phyloP scores from a whole-genome alignment of 2,329 filamentous ascomycete genomes.

The Boeremia exigua region DNA sequence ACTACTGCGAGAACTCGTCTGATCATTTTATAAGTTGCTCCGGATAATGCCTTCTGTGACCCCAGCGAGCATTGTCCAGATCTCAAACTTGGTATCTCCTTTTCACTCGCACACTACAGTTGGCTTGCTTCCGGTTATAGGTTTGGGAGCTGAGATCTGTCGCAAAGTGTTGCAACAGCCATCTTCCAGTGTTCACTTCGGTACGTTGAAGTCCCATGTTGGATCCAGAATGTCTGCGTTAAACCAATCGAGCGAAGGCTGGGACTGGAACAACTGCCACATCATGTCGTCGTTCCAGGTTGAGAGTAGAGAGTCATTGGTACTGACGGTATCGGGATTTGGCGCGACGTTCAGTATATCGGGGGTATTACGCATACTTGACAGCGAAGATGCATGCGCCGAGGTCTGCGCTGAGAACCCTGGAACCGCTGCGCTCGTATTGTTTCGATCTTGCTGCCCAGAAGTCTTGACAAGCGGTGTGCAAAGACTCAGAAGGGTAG shows the following conservation, averaged over 20 bases:
- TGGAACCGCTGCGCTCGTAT: conserved; percentile 2
- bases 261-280: conserved; percentile 43
- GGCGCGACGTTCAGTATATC: neutral
- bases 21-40: no score
- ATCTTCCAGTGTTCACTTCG: conserved; percentile 9
- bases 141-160: no score
- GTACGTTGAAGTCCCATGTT: conserved; percentile 27
- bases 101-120: no score
- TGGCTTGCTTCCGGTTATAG: no score
- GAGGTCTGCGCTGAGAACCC: neutral
- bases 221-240: conserved; percentile 41
- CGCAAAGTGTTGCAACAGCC: no score
- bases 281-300: conserved; percentile 45
- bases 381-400: neutral
- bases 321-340: neutral
- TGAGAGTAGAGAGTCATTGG: conserved; percentile 21
- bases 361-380: conserved; percentile 4
- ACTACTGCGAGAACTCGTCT: no score
- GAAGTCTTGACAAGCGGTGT: conserved; percentile 32
- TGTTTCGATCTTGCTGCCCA: neutral
- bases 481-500: conserved; percentile 38
- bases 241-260: conserved; percentile 45
- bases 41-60: no score
- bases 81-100: no score
- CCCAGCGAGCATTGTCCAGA: no score